These are phyloP conservation scores for Fusarium avenaceum DNA, from an alignment of 2,329 filamentous ascomycete genomes.

Conservation along the genomic window DNA sequence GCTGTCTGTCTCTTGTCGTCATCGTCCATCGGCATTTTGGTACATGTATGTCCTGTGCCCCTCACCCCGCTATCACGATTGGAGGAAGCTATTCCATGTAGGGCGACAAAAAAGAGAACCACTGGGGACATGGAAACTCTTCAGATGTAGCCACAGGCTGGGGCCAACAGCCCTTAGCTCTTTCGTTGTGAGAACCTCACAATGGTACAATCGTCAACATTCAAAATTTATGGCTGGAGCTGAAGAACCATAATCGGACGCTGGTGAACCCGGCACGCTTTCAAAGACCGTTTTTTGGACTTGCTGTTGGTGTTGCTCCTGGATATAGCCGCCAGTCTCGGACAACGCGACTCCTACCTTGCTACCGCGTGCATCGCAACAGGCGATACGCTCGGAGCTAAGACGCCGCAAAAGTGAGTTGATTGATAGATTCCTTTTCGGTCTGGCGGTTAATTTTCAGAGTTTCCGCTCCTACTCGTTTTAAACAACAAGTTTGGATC, in stretches of 20 bases:
- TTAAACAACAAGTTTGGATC: conserved; percentile 14
- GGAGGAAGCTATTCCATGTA: background rate
- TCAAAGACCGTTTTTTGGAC: background rate
- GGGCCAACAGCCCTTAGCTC: conserved; percentile 15
- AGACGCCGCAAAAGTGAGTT: conserved; percentile 3
- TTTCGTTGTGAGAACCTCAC: conserved; percentile 18
- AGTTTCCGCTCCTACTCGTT: conserved; percentile 29
- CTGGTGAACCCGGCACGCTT: conserved; percentile 9
- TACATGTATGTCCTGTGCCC: conserved; percentile 1
- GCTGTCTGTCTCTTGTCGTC: conserved; percentile 27
- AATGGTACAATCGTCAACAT: conserved; percentile 7
- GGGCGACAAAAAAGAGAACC: conserved; percentile 20
- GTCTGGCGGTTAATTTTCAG: conserved; percentile 39
- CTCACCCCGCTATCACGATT: conserved; percentile 10
- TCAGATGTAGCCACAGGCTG: conserved; percentile 18
- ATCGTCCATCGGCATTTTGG: conserved; percentile 36
- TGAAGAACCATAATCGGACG: conserved; percentile 11
- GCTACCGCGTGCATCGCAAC: conserved; percentile 17
- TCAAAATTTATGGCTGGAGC: conserved; percentile 5
- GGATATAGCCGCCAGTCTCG: conserved; percentile 19
- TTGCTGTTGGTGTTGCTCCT: conserved; percentile 4
- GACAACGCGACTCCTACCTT: background rate
- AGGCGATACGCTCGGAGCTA: conserved; percentile 38
- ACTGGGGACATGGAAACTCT: conserved; percentile 14
- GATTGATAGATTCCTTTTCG: conserved; percentile 13